Conservation (phyloP, 768 basidiomycete genomes). For the Mycena indigotica region DNA sequence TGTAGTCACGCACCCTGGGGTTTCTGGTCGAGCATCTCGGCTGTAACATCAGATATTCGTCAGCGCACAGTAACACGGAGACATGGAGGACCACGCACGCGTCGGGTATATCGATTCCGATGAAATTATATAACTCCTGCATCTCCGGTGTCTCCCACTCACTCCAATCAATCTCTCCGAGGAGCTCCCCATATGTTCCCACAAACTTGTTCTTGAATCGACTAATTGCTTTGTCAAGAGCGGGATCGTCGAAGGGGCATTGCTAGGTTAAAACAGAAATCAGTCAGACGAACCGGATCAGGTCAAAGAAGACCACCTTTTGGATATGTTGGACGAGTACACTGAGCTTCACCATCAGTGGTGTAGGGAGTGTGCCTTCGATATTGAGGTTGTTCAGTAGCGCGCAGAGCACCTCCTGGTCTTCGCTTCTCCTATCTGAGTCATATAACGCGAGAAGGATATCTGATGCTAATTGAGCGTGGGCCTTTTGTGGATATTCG, state of each 20-base stretch:
- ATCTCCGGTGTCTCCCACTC: slow-evolving; percentile 45
- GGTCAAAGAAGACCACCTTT: slow-evolving; percentile 37
- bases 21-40: background rate
- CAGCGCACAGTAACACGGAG: background rate
- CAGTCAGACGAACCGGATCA: background rate
- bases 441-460: slow-evolving; percentile 52
- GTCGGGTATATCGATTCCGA: slow-evolving; percentile 39
- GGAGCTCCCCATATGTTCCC: slow-evolving; percentile 44
- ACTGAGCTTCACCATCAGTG: slow-evolving; percentile 48
- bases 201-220: slow-evolving; percentile 52
- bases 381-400: slow-evolving; percentile 63
- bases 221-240: slow-evolving; percentile 55
- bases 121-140: slow-evolving; percentile 42
- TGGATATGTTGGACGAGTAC: slow-evolving; percentile 54
- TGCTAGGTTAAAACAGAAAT: slow-evolving; percentile 40
- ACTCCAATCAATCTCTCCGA: slow-evolving; percentile 41
- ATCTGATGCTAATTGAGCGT: slow-evolving; percentile 61
- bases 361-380: slow-evolving; percentile 38
- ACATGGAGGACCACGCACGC: background rate
- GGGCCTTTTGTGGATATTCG: slow-evolving; percentile 36
- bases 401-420: slow-evolving; percentile 65
- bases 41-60: background rate
- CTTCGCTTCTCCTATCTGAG: slow-evolving; percentile 53
- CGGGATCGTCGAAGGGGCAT: slow-evolving; percentile 57
- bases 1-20: slow-evolving; percentile 9